Evolutionary conservation across 2,329 filamentous ascomycete genomes (phyloP).

Genomic region (Endoconidiophora polonica): DNA sequence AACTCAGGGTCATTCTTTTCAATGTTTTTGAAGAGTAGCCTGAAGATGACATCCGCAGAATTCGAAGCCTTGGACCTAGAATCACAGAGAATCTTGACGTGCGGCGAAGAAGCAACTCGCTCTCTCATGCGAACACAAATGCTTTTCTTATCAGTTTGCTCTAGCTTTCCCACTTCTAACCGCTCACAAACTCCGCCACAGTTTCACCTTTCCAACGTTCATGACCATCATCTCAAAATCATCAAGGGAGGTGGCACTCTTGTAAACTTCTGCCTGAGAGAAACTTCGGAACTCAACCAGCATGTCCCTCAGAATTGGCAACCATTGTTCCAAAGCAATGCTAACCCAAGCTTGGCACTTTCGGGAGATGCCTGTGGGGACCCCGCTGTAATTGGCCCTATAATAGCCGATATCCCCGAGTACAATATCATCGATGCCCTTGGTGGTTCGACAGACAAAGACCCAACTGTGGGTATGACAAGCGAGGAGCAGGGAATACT

Average conservation of each 20-base stretch:
- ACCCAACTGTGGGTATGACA: background rate
- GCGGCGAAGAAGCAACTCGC: conserved; percentile 65
- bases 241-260: conserved; percentile 61
- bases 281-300: conserved; percentile 61
- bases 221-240: conserved; percentile 64
- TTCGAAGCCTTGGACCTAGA: conserved; percentile 23
- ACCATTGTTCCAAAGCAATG: conserved; percentile 17
- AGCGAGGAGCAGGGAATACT: background rate
- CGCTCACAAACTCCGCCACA: conserved; percentile 1
- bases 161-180: conserved; percentile 6
- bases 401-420: conserved; percentile 8
- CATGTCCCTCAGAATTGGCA: conserved; percentile 55
- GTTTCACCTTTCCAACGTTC: conserved; percentile 64
- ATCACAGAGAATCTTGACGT: conserved; percentile 27
- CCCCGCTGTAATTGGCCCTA: background rate
- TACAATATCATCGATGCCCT: conserved; percentile 12
- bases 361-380: conserved; percentile 6
- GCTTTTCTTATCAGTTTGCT: conserved; percentile 31
- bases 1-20: conserved; percentile 52
- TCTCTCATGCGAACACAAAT: conserved; percentile 61
- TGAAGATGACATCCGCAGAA: conserved; percentile 18
- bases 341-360: conserved; percentile 1
- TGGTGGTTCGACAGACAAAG: conserved; percentile 18
- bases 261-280: conserved; percentile 64
- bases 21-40: conserved; percentile 38